Percentiles rank a stretch among this genome's conserved stretches.
Conservation (phyloP, 2,329 filamentous ascomycete genomes). For the Alternaria angustiovoidea region DNA sequence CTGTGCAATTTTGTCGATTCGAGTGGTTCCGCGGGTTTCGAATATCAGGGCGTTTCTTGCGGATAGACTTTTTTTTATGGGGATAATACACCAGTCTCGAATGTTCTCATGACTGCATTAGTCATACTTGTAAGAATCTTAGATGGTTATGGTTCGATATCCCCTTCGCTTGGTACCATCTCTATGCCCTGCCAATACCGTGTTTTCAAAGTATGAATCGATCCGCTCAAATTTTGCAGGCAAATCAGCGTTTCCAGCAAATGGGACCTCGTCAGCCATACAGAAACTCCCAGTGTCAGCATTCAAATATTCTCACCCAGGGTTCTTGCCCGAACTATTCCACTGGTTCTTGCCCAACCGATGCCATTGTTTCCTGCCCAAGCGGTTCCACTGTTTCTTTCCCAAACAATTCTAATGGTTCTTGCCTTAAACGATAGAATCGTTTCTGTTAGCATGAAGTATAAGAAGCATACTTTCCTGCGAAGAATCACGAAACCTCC, state of each 20-base stretch:
- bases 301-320: background rate
- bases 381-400: no score
- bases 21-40: background rate
- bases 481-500: no score
- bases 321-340: background rate
- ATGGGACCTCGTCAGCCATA: background rate
- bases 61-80: background rate
- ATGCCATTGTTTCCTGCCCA: no score
- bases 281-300: background rate
- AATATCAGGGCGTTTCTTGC: background rate
- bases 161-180: background rate
- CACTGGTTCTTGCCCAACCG: no score
- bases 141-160: background rate
- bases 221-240: background rate
- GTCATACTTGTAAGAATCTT: no score
- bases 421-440: no score
- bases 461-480: no score
- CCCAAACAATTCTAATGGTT: no score
- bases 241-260: background rate
- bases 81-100: background rate
- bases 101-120: background rate
- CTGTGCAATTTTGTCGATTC: background rate
- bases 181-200: background rate
- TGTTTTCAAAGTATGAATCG: background rate
- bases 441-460: no score